Evolutionary conservation across 2,329 filamentous ascomycete genomes (phyloP).

Genomic region (Fusarium proliferatum): DNA sequence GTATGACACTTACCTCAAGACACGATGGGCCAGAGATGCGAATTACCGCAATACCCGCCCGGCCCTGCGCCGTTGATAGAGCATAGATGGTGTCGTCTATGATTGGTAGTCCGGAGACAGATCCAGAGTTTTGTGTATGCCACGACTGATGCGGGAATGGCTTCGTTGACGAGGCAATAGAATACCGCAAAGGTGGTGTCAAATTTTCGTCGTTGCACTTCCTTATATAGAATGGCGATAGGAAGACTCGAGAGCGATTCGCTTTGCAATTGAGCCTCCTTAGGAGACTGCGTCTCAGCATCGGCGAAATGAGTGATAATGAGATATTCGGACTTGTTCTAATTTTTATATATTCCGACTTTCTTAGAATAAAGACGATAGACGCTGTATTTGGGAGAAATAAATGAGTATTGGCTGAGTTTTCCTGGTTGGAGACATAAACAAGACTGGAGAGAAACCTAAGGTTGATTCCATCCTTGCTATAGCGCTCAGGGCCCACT

Average conservation of each 20-base stretch:
- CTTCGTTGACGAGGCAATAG: background rate
- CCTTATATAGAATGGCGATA: background rate
- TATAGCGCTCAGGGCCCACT: constrained; percentile 17
- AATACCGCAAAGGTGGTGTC: background rate
- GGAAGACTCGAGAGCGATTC: constrained; percentile 9
- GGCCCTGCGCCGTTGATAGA: constrained; percentile 85
- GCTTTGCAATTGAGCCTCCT: constrained; percentile 32
- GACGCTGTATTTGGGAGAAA: background rate
- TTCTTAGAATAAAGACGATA: background rate
- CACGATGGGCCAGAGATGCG: constrained; percentile 86
- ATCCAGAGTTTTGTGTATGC: constrained; percentile 1
- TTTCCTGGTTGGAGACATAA: background rate
- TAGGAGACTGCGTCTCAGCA: constrained; percentile 42
- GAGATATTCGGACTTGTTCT: background rate
- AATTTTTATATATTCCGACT: background rate
- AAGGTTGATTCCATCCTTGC: background rate
- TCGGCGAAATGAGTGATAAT: constrained; percentile 13
- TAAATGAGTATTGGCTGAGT: background rate
- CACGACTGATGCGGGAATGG: constrained; percentile 26
- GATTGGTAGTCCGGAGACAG: constrained; percentile 29
- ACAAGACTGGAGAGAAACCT: background rate
- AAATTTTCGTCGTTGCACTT: background rate
- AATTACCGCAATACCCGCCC: constrained; percentile 90
- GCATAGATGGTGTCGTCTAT: constrained; percentile 83
- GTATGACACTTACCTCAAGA: constrained; percentile 63